Evolutionary conservation across 352 stramenopile genomes (phyloP).

Genomic region (Phytophthora uliginosa): DNA sequence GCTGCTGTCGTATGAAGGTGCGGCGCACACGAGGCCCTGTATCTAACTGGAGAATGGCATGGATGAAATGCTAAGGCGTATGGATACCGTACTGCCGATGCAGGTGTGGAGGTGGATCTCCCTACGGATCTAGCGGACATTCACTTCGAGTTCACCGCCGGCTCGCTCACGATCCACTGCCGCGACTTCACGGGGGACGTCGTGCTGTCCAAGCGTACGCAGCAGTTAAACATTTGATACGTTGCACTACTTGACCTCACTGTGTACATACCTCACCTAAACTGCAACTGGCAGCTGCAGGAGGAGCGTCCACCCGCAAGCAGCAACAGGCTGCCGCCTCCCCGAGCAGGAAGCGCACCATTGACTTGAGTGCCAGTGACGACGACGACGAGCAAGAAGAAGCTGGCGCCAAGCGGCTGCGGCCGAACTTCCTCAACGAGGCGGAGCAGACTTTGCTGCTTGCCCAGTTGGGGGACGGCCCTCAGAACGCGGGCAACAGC

Average conservation of each 20-base stretch:
- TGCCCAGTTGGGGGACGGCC: slow-evolving; percentile 51
- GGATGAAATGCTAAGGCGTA: not conserved
- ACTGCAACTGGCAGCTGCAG: slow-evolving; percentile 6
- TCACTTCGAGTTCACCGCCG: slow-evolving; percentile 70
- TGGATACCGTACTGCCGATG: not conserved
- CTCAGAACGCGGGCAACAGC: slow-evolving; percentile 30
- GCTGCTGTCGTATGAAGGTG: slow-evolving; percentile 80
- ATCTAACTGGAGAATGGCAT: not conserved
- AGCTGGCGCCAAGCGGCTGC: slow-evolving; percentile 48
- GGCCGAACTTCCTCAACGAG: slow-evolving; percentile 72
- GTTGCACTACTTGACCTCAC: not conserved
- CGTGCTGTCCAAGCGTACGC: slow-evolving; percentile 64
- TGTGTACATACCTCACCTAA: not conserved
- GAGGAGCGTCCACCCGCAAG: slow-evolving; percentile 5
- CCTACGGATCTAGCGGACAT: slow-evolving; percentile 66
- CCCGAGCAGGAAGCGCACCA: slow-evolving; percentile 63
- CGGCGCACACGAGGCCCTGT: not conserved
- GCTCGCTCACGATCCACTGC: slow-evolving; percentile 77
- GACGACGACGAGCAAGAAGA: slow-evolving; percentile 48
- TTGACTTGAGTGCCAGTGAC: slow-evolving; percentile 47
- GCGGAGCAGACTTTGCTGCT: slow-evolving; percentile 70
- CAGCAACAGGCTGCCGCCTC: not conserved
- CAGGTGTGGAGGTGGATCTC: slow-evolving; percentile 81
- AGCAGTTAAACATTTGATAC: not conserved
- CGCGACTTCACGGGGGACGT: slow-evolving; percentile 78